A percentile compares a stretch with the other conserved stretches of the same genome.
These are phyloP conservation scores for Colletotrichum euphorbiae DNA, from an alignment of 2,329 filamentous ascomycete genomes.

Conservation along the genomic window DNA sequence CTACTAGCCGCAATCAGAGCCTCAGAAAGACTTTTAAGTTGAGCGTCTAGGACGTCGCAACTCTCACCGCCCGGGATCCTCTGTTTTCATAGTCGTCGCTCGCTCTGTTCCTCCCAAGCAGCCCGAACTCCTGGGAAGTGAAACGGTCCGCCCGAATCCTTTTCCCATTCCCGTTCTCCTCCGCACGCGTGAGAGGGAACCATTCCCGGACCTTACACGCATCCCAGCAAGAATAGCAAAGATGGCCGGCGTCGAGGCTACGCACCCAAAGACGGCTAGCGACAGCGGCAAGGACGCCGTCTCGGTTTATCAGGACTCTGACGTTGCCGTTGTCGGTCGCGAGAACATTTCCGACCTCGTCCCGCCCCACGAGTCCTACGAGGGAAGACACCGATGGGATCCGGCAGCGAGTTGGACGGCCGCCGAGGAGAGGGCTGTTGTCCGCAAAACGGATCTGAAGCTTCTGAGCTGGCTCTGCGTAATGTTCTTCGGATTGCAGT, in stretches of 20 bases:
- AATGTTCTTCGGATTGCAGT: slow-evolving; percentile 70
- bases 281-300: slow-evolving; percentile 41
- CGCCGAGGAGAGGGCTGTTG: slow-evolving; percentile 66
- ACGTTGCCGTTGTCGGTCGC: slow-evolving; percentile 51
- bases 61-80: not conserved
- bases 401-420: slow-evolving; percentile 66
- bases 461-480: slow-evolving; percentile 53
- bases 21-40: slow-evolving; percentile 35
- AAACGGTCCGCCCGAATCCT: slow-evolving; percentile 11
- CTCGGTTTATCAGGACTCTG: slow-evolving; percentile 43
- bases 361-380: slow-evolving; percentile 64
- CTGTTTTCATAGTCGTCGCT: slow-evolving; percentile 15
- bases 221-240: slow-evolving; percentile 41
- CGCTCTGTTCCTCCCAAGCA: slow-evolving; percentile 2
- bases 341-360: slow-evolving; percentile 50
- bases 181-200: not conserved
- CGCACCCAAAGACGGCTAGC: slow-evolving; percentile 32
- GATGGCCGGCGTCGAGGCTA: slow-evolving; percentile 46
- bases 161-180: not conserved
- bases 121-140: not conserved
- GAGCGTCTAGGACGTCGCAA: slow-evolving; percentile 13
- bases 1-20: slow-evolving; percentile 34
- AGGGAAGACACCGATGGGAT: slow-evolving; percentile 70
- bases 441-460: slow-evolving; percentile 62
- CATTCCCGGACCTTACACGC: slow-evolving; percentile 5